phyloP scores from a whole-genome alignment of 768 basidiomycete genomes.

The Leccinum uliginosum region DNA sequence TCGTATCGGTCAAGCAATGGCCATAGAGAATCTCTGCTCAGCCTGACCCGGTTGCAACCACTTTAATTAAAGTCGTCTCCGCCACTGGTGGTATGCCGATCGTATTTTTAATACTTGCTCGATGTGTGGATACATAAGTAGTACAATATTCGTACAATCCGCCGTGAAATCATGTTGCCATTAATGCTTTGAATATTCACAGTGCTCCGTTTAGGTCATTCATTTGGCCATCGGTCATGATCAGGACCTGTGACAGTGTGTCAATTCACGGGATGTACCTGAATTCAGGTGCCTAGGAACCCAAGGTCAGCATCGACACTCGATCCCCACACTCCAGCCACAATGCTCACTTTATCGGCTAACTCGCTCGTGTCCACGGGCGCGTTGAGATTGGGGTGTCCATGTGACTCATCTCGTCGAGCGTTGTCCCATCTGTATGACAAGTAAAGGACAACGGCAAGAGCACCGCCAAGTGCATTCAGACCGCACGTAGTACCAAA shows the following conservation, averaged over 20 bases:
- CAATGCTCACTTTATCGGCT: constrained; percentile 55
- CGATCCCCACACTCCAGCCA: too few relatives aligned
- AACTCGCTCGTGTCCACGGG: constrained; percentile 57
- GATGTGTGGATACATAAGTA: neutral
- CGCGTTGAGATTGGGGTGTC: constrained; percentile 40
- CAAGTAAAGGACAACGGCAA: constrained; percentile 47
- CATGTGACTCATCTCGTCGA: constrained; percentile 48
- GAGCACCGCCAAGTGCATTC: constrained; percentile 8
- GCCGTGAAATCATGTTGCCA: neutral
- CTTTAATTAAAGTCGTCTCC: neutral
- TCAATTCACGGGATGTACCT: constrained; percentile 18
- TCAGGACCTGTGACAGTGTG: neutral
- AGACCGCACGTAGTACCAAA: constrained; percentile 48
- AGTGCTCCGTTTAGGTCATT: neutral
- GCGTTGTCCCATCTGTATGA: constrained; percentile 64
- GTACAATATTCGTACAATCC: neutral
- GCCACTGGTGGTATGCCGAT: neutral
- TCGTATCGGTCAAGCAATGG: neutral
- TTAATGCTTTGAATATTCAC: neutral
- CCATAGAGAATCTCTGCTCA: neutral
- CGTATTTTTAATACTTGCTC: neutral
- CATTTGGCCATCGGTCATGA: neutral
- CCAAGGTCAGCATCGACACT: neutral
- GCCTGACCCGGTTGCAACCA: neutral
- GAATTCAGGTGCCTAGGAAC: constrained; percentile 15